phyloP scores from a whole-genome alignment of 1,284 basidiomycete species.

The Ceratobasidium sp. region DNA sequence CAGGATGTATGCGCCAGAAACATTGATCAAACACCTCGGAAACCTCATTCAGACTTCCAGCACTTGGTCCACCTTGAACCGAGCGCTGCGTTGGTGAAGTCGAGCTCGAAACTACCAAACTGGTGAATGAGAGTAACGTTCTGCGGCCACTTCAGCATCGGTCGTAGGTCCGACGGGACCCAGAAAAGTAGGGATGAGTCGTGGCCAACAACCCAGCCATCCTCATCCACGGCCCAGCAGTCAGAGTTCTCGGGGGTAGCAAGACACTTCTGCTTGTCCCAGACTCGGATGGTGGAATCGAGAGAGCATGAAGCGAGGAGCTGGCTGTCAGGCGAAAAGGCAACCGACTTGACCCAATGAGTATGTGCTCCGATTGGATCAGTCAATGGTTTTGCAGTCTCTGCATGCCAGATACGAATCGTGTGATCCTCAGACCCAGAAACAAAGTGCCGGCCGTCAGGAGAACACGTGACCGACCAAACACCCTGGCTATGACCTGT shows the following conservation, averaged over 20 bases:
- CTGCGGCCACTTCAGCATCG: conserved; percentile 6
- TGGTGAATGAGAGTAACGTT: background rate
- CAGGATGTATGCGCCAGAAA: no score
- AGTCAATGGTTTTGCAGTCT: background rate
- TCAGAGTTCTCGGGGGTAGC: background rate
- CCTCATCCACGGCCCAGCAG: background rate
- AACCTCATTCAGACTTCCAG: no score
- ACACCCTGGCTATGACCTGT: background rate
- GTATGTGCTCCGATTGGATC: no score
- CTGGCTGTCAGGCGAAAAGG: background rate
- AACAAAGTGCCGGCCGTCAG: conserved; percentile 35
- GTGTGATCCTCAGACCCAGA: conserved; percentile 20
- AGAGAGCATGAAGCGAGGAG: background rate
- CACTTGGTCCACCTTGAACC: conserved; percentile 7
- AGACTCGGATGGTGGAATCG: background rate
- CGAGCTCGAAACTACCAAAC: background rate
- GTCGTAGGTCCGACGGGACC: conserved; percentile 14
- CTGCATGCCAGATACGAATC: conserved; percentile 46
- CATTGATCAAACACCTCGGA: no score
- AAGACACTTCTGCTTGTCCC: background rate
- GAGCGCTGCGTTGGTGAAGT: conserved; percentile 1
- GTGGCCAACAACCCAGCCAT: conserved; percentile 1
- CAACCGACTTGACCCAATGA: background rate
- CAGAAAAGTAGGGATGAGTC: background rate
- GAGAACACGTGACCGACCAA: conserved; percentile 28